These are phyloP conservation scores for Gremmenia infestans DNA, from an alignment of 2,329 filamentous ascomycete species.

Conservation along the genomic window DNA sequence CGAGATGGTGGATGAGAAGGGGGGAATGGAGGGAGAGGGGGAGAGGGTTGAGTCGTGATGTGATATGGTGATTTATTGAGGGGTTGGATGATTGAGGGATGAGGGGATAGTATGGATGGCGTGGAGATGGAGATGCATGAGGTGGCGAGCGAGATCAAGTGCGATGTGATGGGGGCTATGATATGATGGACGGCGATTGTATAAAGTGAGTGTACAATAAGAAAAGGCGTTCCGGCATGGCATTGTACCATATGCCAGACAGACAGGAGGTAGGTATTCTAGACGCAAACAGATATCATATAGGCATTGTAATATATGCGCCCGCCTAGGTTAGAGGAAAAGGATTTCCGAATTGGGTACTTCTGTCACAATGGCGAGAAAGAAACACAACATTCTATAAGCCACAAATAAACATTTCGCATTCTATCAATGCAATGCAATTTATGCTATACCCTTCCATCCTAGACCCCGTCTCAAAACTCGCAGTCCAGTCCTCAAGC, in stretches of 20 bases:
- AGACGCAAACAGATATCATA: background rate
- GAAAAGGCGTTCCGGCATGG: background rate
- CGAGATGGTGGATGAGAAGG: constrained; percentile 23
- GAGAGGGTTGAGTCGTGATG: constrained; percentile 1
- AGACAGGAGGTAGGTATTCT: no score
- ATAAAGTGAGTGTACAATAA: background rate
- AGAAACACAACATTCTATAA: background rate
- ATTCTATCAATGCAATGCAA: background rate
- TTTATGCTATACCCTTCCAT: background rate
- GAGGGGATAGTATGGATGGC: background rate
- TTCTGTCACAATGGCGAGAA: background rate
- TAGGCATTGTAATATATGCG: background rate
- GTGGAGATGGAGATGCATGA: background rate
- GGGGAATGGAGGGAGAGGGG: constrained; percentile 14
- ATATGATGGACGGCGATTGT: background rate
- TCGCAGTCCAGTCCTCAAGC: background rate
- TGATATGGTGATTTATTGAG: no score
- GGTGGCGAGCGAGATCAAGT: background rate
- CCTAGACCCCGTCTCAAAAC: background rate
- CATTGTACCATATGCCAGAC: no score
- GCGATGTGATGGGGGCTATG: background rate
- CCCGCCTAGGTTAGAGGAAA: background rate
- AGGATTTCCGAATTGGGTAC: no score
- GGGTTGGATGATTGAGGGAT: no score
- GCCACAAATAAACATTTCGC: background rate